A percentile compares a stretch with the other conserved stretches of the same genome.
These are phyloP conservation scores for Backusella tuberculispora DNA, from an alignment of 192 early-diverging fungal species.

Conservation along the genomic window DNA sequence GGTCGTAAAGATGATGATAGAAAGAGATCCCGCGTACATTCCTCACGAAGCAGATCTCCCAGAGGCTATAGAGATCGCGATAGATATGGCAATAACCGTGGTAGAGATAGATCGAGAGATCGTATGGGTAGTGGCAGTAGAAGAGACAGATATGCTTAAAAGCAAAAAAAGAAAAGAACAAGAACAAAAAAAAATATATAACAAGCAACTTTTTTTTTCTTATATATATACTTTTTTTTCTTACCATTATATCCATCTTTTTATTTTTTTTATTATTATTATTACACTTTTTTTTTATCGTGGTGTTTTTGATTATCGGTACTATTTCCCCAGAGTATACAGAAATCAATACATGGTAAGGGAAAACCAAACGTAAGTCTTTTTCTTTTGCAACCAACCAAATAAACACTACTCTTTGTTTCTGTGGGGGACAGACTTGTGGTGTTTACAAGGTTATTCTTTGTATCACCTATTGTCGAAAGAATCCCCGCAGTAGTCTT, in stretches of 20 bases:
- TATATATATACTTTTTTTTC: background rate
- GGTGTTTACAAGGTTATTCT: too few relatives aligned
- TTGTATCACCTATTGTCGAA: background rate
- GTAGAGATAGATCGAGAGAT: slow-evolving; percentile 40
- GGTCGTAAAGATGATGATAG: slow-evolving; percentile 37
- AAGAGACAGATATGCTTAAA: slow-evolving; percentile 37
- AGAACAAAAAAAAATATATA: slow-evolving; percentile 1
- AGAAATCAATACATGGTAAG: background rate
- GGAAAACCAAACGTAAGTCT: background rate
- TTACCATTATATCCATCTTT: background rate
- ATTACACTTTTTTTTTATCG: background rate
- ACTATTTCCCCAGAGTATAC: background rate
- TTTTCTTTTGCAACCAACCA: background rate
- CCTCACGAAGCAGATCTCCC: slow-evolving; percentile 46
- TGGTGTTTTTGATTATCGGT: background rate
- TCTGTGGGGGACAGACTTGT: background rate
- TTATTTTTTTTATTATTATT: background rate
- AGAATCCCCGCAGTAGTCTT: background rate
- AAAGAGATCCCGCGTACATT: slow-evolving; percentile 38
- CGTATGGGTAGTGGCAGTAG: slow-evolving; percentile 24
- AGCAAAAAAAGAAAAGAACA: background rate
- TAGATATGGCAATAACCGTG: slow-evolving; percentile 32
- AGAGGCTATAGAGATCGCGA: slow-evolving; percentile 43
- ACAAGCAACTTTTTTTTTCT: background rate
- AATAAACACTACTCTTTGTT: background rate